Conservation (phyloP, 345 rosid genomes). For the Litchi chinensis region DNA sequence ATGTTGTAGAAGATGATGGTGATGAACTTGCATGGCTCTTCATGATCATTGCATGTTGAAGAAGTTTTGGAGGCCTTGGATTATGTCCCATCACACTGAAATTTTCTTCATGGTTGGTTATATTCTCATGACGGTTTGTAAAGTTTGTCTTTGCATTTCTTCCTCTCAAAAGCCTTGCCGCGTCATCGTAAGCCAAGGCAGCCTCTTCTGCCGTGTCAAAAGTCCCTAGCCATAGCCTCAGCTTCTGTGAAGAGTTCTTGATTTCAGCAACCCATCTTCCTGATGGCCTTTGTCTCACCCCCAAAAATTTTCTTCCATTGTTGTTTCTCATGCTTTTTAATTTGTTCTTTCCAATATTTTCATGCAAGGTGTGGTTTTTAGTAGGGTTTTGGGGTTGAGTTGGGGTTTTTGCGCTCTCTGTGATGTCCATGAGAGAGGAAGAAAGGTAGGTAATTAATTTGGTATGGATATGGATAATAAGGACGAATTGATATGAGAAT, state of each 20-base stretch:
- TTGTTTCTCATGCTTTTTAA: conserved; percentile 5
- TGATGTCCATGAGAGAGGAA: conserved; percentile 11
- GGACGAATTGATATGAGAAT: neutral
- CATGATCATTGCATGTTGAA: conserved; percentile 33
- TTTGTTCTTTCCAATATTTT: conserved; percentile 20
- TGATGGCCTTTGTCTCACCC: conserved; percentile 62
- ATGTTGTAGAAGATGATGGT: neutral
- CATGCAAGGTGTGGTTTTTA: neutral
- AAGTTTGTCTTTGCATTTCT: conserved; percentile 55
- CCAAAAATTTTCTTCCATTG: conserved; percentile 36
- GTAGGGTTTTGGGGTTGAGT: conserved; percentile 7
- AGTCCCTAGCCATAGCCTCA: conserved; percentile 63
- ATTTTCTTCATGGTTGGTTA: conserved; percentile 19
- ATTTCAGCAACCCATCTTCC: conserved; percentile 71
- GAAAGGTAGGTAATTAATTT: neutral
- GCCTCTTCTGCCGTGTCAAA: conserved; percentile 53
- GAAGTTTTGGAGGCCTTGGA: conserved; percentile 39
- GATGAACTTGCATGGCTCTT: conserved; percentile 42
- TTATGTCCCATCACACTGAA: conserved; percentile 18
- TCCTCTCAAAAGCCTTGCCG: conserved; percentile 51
- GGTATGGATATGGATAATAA: neutral
- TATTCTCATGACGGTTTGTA: conserved; percentile 11
- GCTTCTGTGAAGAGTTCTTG: conserved; percentile 53
- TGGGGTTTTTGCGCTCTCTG: conserved; percentile 6
- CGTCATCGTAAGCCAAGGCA: conserved; percentile 52